Evolutionary conservation across 2,329 filamentous ascomycete genomes (phyloP).

Genomic region (Claviceps purpurea): DNA sequence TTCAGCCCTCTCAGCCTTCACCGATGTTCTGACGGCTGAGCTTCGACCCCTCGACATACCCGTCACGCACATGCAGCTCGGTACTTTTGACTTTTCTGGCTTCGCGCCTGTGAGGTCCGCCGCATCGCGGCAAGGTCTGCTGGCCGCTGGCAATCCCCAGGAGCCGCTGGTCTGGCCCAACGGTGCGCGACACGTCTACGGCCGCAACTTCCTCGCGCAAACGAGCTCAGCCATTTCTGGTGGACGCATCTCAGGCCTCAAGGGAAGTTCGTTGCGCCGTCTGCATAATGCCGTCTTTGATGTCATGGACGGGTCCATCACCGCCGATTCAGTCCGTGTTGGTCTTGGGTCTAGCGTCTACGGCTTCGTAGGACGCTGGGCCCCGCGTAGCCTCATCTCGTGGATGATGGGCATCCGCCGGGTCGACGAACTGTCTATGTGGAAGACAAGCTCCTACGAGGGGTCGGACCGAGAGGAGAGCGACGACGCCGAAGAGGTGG

Average conservation of each 20-base stretch:
- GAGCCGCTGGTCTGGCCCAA: conserved; percentile 50
- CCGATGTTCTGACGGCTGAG: conserved; percentile 67
- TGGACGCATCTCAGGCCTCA: conserved; percentile 43
- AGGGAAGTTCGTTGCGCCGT: conserved; percentile 60
- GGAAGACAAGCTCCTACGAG: conserved; percentile 33
- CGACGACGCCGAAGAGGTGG: conserved; percentile 21
- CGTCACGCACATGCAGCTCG: conserved; percentile 79
- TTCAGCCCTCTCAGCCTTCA: conserved; percentile 76
- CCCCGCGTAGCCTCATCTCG: conserved; percentile 64
- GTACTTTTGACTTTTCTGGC: conserved; percentile 73
- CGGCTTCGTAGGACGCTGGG: conserved; percentile 69
- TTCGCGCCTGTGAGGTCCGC: conserved; percentile 36
- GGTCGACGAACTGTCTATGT: conserved; percentile 42
- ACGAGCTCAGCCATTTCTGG: conserved; percentile 41
- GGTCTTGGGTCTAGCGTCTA: conserved; percentile 78
- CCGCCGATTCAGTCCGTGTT: conserved; percentile 55
- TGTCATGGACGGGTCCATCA: conserved; percentile 56
- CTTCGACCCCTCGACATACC: conserved; percentile 61
- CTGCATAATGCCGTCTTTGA: conserved; percentile 86
- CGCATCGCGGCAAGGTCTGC: conserved; percentile 19
- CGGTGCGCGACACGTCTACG: conserved; percentile 45
- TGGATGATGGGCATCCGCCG: conserved; percentile 82
- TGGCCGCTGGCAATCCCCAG: conserved; percentile 29
- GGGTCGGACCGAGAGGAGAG: conserved; percentile 23
- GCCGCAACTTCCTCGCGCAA: conserved; percentile 45